Evolutionary conservation across 495 filamentous ascomycete genomes (phyloP).

Genomic region (Talaromyces ruber): DNA sequence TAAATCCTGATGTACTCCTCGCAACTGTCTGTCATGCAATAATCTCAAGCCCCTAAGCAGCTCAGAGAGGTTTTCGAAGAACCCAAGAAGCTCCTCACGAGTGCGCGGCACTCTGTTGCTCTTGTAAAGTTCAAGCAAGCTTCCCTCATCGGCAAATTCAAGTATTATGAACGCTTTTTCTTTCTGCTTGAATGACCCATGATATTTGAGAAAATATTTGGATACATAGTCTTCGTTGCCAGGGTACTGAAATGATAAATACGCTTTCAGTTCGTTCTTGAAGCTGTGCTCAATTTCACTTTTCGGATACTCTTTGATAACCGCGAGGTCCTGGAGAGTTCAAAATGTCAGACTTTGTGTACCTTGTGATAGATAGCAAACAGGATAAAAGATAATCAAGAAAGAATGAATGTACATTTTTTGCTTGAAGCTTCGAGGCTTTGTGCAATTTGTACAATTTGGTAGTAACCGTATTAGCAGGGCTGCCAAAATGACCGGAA

Average conservation of each 20-base stretch:
- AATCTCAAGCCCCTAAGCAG: neutral
- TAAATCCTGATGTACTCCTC: neutral
- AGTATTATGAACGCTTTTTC: neutral
- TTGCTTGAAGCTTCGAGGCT: neutral
- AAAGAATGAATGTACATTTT: neutral
- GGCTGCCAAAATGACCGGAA: neutral
- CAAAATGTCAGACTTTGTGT: neutral
- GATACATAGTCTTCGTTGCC: neutral
- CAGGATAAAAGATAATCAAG: neutral
- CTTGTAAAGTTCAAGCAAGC: neutral
- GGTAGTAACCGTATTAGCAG: neutral
- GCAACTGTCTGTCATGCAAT: neutral
- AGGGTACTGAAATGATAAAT: neutral
- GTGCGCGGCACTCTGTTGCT: neutral
- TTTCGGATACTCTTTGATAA: neutral
- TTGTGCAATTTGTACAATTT: neutral
- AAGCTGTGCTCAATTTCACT: neutral
- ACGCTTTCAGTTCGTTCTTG: neutral
- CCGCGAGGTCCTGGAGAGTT: neutral
- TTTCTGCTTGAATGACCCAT: neutral
- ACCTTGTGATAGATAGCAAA: neutral
- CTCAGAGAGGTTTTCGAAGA: neutral
- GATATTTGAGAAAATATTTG: neutral
- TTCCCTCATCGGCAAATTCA: neutral
- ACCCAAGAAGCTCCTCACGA: neutral